These are phyloP conservation scores for Phytophthora fragariae DNA, from an alignment of 352 stramenopile genomes.

Conservation along the genomic window DNA sequence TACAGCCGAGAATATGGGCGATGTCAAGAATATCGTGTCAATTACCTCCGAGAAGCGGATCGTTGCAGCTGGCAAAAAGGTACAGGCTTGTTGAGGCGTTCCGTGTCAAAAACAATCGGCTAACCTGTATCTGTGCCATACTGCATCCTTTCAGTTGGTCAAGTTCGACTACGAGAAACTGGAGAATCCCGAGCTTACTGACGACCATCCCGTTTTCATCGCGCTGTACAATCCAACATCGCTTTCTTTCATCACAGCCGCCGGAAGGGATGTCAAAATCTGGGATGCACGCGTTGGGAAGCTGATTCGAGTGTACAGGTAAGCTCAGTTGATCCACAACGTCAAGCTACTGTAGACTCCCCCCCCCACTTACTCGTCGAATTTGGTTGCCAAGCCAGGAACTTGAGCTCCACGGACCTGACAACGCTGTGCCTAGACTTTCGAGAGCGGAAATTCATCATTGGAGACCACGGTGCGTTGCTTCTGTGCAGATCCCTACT, in stretches of 20 bases:
- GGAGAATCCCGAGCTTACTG: conserved; percentile 84
- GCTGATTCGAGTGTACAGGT: conserved; percentile 83
- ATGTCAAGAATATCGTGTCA: conserved; percentile 80
- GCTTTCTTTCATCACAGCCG: conserved; percentile 88
- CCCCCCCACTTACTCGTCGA: not conserved
- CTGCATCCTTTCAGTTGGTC: conserved; percentile 42
- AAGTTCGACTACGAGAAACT: conserved; percentile 92
- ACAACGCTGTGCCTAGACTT: conserved; percentile 85
- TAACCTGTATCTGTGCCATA: not conserved
- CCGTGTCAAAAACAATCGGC: not conserved
- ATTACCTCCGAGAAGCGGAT: conserved; percentile 79
- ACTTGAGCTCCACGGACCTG: conserved; percentile 74
- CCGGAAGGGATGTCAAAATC: conserved; percentile 84
- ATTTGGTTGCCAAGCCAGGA: conserved; percentile 25
- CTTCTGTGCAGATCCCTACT: not conserved
- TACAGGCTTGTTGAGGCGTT: conserved; percentile 9
- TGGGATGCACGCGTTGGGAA: conserved; percentile 88
- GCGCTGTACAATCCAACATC: conserved; percentile 90
- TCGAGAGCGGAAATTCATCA: conserved; percentile 87
- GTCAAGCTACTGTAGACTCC: not conserved
- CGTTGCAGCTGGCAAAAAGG: conserved; percentile 80
- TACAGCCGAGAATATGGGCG: conserved; percentile 68
- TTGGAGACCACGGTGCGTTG: conserved; percentile 75
- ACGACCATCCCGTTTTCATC: conserved; percentile 82
- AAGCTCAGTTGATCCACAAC: not conserved